Evolutionary conservation across 805 yeast species (phyloP).

Genomic region (Starmerella khaoyaiensis): DNA sequence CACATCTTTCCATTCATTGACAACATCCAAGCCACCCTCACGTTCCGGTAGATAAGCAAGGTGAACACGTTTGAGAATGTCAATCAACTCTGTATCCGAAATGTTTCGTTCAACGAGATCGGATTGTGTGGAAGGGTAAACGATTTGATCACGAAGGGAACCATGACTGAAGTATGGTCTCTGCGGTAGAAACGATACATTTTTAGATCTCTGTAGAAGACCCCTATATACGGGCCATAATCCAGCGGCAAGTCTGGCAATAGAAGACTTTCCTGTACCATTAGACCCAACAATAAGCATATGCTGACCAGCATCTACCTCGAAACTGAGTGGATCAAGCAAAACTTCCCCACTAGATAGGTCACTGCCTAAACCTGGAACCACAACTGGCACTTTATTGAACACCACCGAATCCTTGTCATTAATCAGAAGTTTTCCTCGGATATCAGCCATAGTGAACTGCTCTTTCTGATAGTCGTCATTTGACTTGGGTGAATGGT

Average conservation of each 20-base stretch:
- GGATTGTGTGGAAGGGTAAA: constrained; percentile 67
- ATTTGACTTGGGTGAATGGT: neutral
- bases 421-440: constrained; percentile 68
- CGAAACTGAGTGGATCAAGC: constrained; percentile 50
- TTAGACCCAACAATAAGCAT: constrained; percentile 73
- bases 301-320: constrained; percentile 49
- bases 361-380: constrained; percentile 39
- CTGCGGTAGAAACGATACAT: constrained; percentile 68
- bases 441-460: constrained; percentile 38
- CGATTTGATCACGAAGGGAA: constrained; percentile 78
- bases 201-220: constrained; percentile 57
- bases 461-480: constrained; percentile 8
- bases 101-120: constrained; percentile 64
- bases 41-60: constrained; percentile 68
- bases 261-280: constrained; percentile 81
- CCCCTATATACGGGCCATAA: constrained; percentile 87
- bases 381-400: constrained; percentile 68
- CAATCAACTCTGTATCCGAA: constrained; percentile 55
- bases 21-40: constrained; percentile 36
- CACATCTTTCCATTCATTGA: constrained; percentile 76
- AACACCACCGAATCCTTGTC: constrained; percentile 71
- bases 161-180: constrained; percentile 70
- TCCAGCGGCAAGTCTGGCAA: constrained; percentile 71
- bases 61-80: constrained; percentile 60
- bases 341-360: constrained; percentile 39